A percentile compares a stretch with the other conserved stretches of the same genome.
Conservation (phyloP, 75 land plant genomes). For the Chamaecyparis obtusa region DNA sequence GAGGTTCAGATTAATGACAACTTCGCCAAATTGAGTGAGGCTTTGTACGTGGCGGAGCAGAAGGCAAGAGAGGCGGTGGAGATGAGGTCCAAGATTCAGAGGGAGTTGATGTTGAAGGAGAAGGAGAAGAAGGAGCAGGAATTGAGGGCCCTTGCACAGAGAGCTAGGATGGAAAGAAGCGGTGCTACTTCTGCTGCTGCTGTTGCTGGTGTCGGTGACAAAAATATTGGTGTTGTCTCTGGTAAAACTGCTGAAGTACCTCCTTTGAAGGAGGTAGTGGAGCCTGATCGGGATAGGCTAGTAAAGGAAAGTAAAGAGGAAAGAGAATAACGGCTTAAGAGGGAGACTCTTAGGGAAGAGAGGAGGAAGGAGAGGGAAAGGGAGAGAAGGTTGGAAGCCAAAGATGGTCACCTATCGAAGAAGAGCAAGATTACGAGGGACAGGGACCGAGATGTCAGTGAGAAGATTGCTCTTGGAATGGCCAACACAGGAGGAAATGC, state of each 20-base stretch:
- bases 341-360: conserved; percentile 80
- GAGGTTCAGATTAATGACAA: conserved; percentile 97
- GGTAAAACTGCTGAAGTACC: not conserved
- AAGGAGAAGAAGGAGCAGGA: conserved; percentile 95
- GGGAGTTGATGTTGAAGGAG: conserved; percentile 83
- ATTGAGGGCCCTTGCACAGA: conserved; percentile 71
- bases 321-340: conserved; percentile 63
- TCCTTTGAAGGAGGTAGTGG: conserved; percentile 27
- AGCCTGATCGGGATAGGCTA: conserved; percentile 28
- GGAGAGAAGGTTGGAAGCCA: conserved; percentile 84
- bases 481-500: conserved; percentile 48
- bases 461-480: conserved; percentile 97
- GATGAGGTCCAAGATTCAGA: conserved; percentile 91
- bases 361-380: conserved; percentile 84
- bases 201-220: conserved; percentile 32
- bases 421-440: conserved; percentile 94
- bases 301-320: conserved; percentile 72
- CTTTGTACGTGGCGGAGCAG: conserved; percentile 93
- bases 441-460: conserved; percentile 92
- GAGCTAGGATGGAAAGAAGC: conserved; percentile 84
- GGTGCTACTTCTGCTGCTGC: conserved; percentile 50
- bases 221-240: not conserved
- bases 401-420: conserved; percentile 76
- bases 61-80: conserved; percentile 97
- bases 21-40: conserved; percentile 89